Evolutionary conservation across 2,329 filamentous ascomycete genomes (phyloP).

Genomic region (Elsinoe perseae): DNA sequence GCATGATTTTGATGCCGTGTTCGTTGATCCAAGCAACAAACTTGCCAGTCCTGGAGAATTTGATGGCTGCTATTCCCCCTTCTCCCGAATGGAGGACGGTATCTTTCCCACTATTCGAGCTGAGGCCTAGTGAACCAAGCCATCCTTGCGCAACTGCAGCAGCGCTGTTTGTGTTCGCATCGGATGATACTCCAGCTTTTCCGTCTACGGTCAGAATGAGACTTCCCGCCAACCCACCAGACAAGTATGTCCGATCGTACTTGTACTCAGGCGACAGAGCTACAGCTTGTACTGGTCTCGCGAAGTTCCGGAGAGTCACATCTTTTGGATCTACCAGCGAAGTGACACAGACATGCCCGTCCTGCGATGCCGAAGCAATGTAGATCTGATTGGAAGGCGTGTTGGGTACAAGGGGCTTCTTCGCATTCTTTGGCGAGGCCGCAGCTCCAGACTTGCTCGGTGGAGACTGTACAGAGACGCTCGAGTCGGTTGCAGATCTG

Average conservation of each 20-base stretch:
- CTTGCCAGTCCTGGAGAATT: conserved; percentile 88
- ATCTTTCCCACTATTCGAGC: conserved; percentile 71
- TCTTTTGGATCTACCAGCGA: conserved; percentile 83
- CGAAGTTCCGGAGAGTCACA: conserved; percentile 86
- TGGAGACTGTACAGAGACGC: conserved; percentile 12
- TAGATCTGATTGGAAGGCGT: conserved; percentile 85
- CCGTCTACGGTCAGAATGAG: conserved; percentile 80
- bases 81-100: conserved; percentile 85
- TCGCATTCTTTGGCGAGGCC: neutral
- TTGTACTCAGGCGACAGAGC: conserved; percentile 94
- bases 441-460: conserved; percentile 11
- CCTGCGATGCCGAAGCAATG: conserved; percentile 87
- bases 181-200: conserved; percentile 65
- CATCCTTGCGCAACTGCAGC: conserved; percentile 73
- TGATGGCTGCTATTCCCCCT: conserved; percentile 81
- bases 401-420: conserved; percentile 55
- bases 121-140: conserved; percentile 80
- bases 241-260: conserved; percentile 79
- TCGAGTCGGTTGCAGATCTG: neutral
- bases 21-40: conserved; percentile 96
- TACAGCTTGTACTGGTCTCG: conserved; percentile 82
- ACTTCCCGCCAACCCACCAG: conserved; percentile 80
- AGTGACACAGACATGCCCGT: conserved; percentile 89
- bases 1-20: conserved; percentile 96
- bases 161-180: conserved; percentile 81